phyloP scores from a whole-genome alignment of 345 rosid species.

The Hevea brasiliensis region DNA sequence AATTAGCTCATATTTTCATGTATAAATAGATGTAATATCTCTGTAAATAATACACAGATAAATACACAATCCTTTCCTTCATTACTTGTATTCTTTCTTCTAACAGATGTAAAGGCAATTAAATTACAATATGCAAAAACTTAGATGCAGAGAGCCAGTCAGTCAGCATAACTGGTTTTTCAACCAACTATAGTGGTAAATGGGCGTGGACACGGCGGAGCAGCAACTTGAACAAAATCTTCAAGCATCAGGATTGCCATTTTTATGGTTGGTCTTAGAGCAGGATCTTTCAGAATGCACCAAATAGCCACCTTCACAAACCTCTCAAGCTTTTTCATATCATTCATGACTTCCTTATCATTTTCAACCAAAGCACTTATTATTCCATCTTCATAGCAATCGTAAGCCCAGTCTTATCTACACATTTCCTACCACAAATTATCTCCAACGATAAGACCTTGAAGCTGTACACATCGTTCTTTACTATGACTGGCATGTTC shows the following conservation, averaged over 20 bases:
- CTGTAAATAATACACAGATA: too few relatives aligned
- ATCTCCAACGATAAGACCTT: slow-evolving; percentile 13
- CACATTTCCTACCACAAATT: slow-evolving; percentile 8
- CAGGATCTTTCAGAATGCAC: slow-evolving; percentile 24
- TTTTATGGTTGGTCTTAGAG: slow-evolving; percentile 14
- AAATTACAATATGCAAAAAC: too few relatives aligned
- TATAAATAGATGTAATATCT: too few relatives aligned
- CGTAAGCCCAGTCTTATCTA: slow-evolving; percentile 15
- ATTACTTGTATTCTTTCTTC: too few relatives aligned
- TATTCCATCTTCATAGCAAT: background rate
- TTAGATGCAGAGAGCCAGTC: too few relatives aligned
- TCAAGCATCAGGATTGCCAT: slow-evolving; percentile 13
- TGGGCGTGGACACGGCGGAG: slow-evolving; percentile 2
- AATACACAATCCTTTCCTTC: too few relatives aligned
- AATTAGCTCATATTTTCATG: too few relatives aligned
- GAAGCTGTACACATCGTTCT: slow-evolving; percentile 17
- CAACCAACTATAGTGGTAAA: background rate
- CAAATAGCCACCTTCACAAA: slow-evolving; percentile 12
- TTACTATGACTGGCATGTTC: background rate
- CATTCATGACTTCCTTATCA: slow-evolving; percentile 6
- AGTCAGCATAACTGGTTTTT: too few relatives aligned
- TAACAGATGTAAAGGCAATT: too few relatives aligned
- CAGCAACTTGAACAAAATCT: background rate
- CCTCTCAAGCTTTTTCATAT: background rate
- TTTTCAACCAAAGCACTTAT: background rate